Conservation (phyloP, 2,329 filamentous ascomycete genomes). For the Bipolaris oryzae region DNA sequence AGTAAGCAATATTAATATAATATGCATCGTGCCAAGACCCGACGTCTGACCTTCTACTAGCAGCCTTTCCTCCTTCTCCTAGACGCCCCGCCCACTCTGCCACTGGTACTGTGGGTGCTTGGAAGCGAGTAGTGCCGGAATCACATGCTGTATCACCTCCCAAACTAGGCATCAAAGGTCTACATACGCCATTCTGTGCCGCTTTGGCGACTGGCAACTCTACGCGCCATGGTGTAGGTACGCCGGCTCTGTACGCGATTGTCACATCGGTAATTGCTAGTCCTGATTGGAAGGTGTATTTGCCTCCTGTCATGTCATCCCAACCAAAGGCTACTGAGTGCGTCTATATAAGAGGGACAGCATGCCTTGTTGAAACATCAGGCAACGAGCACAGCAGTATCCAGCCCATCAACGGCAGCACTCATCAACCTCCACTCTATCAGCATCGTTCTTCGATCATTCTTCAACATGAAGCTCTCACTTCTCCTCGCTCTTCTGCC, state of each 20-base stretch:
- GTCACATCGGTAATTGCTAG: conserved; percentile 23
- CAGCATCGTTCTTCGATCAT: conserved; percentile 16
- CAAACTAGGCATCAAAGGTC: conserved; percentile 34
- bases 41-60: conserved; percentile 25
- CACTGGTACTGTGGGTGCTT: conserved; percentile 34
- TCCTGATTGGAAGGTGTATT: conserved; percentile 42
- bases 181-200: conserved; percentile 35
- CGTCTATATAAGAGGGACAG: conserved; percentile 40
- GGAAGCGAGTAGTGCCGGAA: conserved; percentile 30
- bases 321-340: conserved; percentile 11
- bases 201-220: conserved; percentile 21
- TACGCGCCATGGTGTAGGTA: conserved; percentile 21
- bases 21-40: conserved; percentile 37
- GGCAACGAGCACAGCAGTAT: conserved; percentile 37
- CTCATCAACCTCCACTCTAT: conserved; percentile 20
- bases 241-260: conserved; percentile 26
- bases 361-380: conserved; percentile 22
- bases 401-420: conserved; percentile 27
- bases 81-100: conserved; percentile 22
- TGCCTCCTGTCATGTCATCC: conserved; percentile 18
- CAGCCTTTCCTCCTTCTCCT: conserved; percentile 24
- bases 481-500: conserved; percentile 48
- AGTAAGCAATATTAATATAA: conserved; percentile 42
- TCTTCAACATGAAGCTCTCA: conserved; percentile 49
- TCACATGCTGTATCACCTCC: conserved; percentile 38